A percentile compares a stretch with the other conserved stretches of the same genome.
These are phyloP conservation scores for Mycena indigotica DNA, from an alignment of 768 basidiomycete genomes.

Conservation along the genomic window DNA sequence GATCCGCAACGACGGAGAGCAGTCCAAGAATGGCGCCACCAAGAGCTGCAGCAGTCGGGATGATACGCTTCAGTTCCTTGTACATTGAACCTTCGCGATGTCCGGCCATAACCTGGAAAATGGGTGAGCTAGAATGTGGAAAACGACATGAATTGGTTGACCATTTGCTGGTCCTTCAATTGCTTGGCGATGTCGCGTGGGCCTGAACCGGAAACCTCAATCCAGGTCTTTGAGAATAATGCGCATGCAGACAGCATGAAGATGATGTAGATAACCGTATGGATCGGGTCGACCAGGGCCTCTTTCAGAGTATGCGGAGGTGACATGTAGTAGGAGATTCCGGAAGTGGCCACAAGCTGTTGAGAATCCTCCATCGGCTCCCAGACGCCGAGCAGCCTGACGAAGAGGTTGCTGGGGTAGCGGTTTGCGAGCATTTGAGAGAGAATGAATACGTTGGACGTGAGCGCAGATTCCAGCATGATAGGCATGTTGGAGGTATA, in stretches of 20 bases:
- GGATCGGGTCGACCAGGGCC: conserved; percentile 89
- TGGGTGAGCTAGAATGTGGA: not conserved
- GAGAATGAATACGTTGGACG: conserved; percentile 93
- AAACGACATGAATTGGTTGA: conserved; percentile 31
- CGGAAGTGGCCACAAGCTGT: conserved; percentile 86
- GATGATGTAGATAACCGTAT: conserved; percentile 85
- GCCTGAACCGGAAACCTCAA: conserved; percentile 95
- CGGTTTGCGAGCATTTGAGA: conserved; percentile 92
- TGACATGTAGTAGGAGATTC: conserved; percentile 97
- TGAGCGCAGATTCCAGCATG: conserved; percentile 95
- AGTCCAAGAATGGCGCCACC: conserved; percentile 96
- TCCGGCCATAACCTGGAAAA: conserved; percentile 69
- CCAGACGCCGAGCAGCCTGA: conserved; percentile 93
- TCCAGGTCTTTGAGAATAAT: conserved; percentile 99
- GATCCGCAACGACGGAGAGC: conserved; percentile 86
- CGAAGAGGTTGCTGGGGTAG: conserved; percentile 90
- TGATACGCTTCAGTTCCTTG: conserved; percentile 97
- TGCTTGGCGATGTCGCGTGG: conserved; percentile 97
- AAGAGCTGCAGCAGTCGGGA: conserved; percentile 96
- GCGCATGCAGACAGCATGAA: conserved; percentile 96
- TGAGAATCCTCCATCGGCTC: conserved; percentile 96
- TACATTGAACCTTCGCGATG: conserved; percentile 99
- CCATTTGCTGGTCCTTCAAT: conserved; percentile 98
- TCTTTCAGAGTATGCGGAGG: conserved; percentile 92
- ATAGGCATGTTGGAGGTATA: conserved; percentile 99